Percentiles rank a stretch among this genome's conserved stretches.
Evolutionary conservation across 345 rosid genomes (phyloP).

Genomic region (Brassica juncea): DNA sequence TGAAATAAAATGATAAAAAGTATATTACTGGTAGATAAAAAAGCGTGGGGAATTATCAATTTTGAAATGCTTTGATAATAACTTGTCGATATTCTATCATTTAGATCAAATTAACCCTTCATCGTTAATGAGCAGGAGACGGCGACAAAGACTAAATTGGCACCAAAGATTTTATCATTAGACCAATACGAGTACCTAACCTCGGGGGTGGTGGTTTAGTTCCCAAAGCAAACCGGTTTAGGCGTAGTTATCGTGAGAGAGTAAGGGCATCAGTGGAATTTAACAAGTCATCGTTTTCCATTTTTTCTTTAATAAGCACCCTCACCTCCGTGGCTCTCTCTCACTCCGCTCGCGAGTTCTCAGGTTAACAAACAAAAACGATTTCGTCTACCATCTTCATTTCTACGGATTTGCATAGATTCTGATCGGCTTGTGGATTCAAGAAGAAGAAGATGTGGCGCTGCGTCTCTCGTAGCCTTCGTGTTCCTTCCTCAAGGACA

Average conservation of each 20-base stretch:
- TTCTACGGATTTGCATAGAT: conserved; percentile 20
- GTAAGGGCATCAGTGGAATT: background rate
- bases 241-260: background rate
- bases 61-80: background rate
- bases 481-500: conserved; percentile 55
- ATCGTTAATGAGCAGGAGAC: background rate
- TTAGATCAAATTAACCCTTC: background rate
- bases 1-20: background rate
- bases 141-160: conserved; percentile 1
- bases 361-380: background rate
- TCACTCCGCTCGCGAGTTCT: conserved; percentile 34
- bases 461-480: conserved; percentile 88
- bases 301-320: conserved; percentile 26
- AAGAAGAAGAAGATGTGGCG: conserved; percentile 85
- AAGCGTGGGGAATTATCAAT: background rate
- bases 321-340: conserved; percentile 43
- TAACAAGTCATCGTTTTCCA: conserved; percentile 25
- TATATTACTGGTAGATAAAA: background rate
- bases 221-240: conserved; percentile 20
- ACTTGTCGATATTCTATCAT: background rate
- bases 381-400: conserved; percentile 1
- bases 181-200: conserved; percentile 6
- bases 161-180: conserved; percentile 4
- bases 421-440: conserved; percentile 18
- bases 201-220: background rate